phyloP scores from a whole-genome alignment of 208 protist species.

The Trypanosoma melophagium region DNA sequence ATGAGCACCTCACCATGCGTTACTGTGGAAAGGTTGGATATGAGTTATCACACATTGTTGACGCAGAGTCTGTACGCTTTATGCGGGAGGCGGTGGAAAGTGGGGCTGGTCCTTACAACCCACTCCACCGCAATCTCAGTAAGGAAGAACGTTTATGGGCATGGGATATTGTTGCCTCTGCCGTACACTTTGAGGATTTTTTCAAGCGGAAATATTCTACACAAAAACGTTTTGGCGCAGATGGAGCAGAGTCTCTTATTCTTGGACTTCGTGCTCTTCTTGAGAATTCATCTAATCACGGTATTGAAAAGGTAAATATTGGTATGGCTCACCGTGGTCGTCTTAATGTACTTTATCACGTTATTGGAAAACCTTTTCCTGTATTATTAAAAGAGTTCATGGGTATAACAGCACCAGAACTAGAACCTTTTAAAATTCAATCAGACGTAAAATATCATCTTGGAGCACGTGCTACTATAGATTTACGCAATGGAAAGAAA shows the following conservation, averaged over 20 bases:
- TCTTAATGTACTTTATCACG: slow-evolving; percentile 96
- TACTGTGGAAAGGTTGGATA: slow-evolving; percentile 92
- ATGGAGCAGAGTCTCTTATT: slow-evolving; percentile 95
- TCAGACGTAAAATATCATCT: slow-evolving; percentile 99
- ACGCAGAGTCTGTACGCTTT: slow-evolving; percentile 86
- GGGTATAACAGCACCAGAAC: slow-evolving; percentile 63
- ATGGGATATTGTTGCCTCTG: slow-evolving; percentile 89
- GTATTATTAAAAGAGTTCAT: slow-evolving; percentile 92
- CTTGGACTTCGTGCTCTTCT: slow-evolving; percentile 94
- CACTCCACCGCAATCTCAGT: slow-evolving; percentile 49
- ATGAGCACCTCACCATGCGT: slow-evolving; percentile 68
- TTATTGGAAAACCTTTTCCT: slow-evolving; percentile 95
- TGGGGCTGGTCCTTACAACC: slow-evolving; percentile 31
- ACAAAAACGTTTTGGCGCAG: slow-evolving; percentile 97
- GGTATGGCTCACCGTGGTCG: slow-evolving; percentile 98
- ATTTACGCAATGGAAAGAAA: slow-evolving; percentile 73
- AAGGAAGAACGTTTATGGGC: slow-evolving; percentile 85
- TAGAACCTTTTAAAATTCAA: slow-evolving; percentile 91
- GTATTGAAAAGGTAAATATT: slow-evolving; percentile 94
- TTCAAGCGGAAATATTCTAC: slow-evolving; percentile 93
- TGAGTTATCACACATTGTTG: slow-evolving; percentile 95
- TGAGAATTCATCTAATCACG: slow-evolving; percentile 77
- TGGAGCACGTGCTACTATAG: slow-evolving; percentile 80
- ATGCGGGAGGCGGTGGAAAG: slow-evolving; percentile 92
- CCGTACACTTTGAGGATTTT: slow-evolving; percentile 95